Evolutionary conservation across 192 early-diverging fungal species (phyloP).

Genomic region (Coemansia sp.): DNA sequence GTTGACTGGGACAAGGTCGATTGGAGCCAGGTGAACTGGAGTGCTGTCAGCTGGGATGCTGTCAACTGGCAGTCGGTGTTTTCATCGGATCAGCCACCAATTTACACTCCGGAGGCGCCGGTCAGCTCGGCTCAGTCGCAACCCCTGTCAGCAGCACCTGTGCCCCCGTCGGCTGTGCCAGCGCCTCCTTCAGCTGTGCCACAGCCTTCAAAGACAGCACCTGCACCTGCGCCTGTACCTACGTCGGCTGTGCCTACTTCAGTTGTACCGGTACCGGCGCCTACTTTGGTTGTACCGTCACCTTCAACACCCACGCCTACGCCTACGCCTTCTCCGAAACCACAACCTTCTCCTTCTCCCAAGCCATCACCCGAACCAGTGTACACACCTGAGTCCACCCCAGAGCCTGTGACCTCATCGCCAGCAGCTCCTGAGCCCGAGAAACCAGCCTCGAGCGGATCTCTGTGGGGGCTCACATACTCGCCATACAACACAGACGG

Average conservation of each 20-base stretch:
- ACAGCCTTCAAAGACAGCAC: not conserved
- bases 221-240: not conserved
- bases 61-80: conserved; percentile 30
- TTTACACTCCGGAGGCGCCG: not conserved
- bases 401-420: conserved; percentile 1
- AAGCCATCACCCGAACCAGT: not conserved
- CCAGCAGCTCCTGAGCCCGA: conserved; percentile 3
- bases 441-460: conserved; percentile 1
- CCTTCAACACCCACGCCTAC: not conserved
- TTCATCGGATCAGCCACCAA: conserved; percentile 3
- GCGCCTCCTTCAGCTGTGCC: not conserved
- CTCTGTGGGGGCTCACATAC: conserved; percentile 47
- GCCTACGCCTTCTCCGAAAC: not conserved
- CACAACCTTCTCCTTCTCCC: not conserved
- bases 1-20: conserved; percentile 29
- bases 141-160: not conserved
- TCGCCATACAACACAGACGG: conserved; percentile 51
- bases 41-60: conserved; percentile 20
- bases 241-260: too few species aligned
- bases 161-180: not conserved
- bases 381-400: not conserved
- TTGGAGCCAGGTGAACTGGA: conserved; percentile 27
- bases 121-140: not conserved
- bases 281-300: not conserved
- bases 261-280: not conserved